A percentile compares a stretch with the other conserved stretches of the same genome.
Conservation (phyloP, 805 yeast species). For the Allodekkera sacchari region DNA sequence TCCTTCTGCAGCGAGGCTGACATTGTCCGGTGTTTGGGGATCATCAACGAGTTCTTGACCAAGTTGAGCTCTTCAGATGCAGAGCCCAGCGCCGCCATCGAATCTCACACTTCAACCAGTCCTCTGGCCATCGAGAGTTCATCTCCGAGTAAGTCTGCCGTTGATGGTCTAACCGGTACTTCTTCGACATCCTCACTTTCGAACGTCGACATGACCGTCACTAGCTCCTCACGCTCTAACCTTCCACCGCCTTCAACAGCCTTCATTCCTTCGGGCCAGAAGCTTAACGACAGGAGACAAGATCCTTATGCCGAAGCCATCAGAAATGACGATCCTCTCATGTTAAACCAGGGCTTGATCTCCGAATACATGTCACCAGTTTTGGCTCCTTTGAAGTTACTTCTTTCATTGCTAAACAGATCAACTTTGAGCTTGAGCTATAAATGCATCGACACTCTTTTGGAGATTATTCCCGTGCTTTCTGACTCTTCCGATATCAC, state of each 20-base stretch:
- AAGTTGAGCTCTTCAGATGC: slow-evolving; percentile 29
- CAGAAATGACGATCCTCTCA: slow-evolving; percentile 23
- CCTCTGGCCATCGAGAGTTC: slow-evolving; percentile 10
- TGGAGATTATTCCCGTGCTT: slow-evolving; percentile 42
- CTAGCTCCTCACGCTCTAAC: not conserved
- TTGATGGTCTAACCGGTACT: not conserved
- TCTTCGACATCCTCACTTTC: slow-evolving; percentile 7
- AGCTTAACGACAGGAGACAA: slow-evolving; percentile 1
- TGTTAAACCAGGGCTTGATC: slow-evolving; percentile 36
- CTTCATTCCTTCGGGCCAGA: slow-evolving; percentile 3
- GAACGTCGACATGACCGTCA: slow-evolving; percentile 2
- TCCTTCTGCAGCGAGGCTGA: slow-evolving; percentile 71
- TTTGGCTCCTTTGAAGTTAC: slow-evolving; percentile 43
- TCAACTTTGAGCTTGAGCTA: slow-evolving; percentile 50
- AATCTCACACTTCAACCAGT: not conserved
- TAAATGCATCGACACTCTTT: slow-evolving; percentile 48
- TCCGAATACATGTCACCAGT: slow-evolving; percentile 36
- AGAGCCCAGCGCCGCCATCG: slow-evolving; percentile 2
- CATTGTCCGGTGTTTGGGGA: slow-evolving; percentile 42
- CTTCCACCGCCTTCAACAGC: slow-evolving; percentile 19
- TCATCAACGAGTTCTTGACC: slow-evolving; percentile 44
- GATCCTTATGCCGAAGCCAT: slow-evolving; percentile 19
- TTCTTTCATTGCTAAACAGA: slow-evolving; percentile 57
- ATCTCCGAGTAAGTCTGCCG: slow-evolving; percentile 3
- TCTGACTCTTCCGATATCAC: slow-evolving; percentile 66